Evolutionary conservation across 768 basidiomycete genomes (phyloP).

Genomic region (Termitomyces sp.): DNA sequence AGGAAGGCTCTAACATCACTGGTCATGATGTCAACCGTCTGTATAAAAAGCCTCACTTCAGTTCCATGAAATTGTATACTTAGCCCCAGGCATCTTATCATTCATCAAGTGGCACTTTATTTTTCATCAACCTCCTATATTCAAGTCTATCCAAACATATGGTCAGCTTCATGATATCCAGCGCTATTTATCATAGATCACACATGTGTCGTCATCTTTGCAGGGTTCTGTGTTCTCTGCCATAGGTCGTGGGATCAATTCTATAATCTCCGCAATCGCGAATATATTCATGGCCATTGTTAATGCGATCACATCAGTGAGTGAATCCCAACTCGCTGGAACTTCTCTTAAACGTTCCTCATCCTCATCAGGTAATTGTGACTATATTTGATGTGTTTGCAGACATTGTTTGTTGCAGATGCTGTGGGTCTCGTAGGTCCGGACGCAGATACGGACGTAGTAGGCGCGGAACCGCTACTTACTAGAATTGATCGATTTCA

Average conservation of each 20-base stretch:
- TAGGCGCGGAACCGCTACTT: constrained; percentile 8
- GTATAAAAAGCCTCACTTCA: too few relatives aligned
- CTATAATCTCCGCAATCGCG: constrained; percentile 58
- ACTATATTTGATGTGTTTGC: constrained; percentile 58
- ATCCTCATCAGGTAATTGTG: constrained; percentile 44
- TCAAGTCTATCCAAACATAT: neutral
- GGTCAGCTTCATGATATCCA: neutral
- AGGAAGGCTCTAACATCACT: too few relatives aligned
- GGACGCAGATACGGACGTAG: constrained; percentile 16
- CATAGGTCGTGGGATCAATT: constrained; percentile 54
- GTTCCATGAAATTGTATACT: too few relatives aligned
- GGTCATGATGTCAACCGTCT: too few relatives aligned
- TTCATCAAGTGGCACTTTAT: too few relatives aligned
- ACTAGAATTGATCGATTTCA: neutral
- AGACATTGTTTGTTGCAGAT: constrained; percentile 50
- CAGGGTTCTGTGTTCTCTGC: constrained; percentile 63
- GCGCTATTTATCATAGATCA: neutral
- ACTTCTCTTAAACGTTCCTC: neutral
- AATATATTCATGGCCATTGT: constrained; percentile 55
- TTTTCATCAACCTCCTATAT: too few relatives aligned
- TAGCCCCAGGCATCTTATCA: too few relatives aligned
- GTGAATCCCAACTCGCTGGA: constrained; percentile 8
- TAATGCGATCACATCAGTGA: constrained; percentile 50
- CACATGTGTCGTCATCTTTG: neutral
- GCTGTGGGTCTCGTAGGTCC: constrained; percentile 32